These are phyloP conservation scores for Fusarium equiseti DNA, from an alignment of 2,329 filamentous ascomycete genomes.

Conservation along the genomic window DNA sequence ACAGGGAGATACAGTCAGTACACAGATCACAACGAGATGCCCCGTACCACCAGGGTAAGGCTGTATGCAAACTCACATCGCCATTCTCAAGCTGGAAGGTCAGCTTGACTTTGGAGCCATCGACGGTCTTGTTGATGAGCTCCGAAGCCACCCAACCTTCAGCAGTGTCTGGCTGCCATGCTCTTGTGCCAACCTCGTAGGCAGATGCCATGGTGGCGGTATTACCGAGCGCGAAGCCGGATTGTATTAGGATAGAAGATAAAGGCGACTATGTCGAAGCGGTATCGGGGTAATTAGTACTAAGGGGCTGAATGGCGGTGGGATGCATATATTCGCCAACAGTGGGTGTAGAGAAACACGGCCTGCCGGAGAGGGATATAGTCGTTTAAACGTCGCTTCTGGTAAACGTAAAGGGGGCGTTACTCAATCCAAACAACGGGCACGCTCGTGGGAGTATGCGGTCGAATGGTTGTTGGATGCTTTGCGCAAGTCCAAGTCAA, in stretches of 20 bases:
- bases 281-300: slow-evolving; percentile 38
- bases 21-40: not conserved
- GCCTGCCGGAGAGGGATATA: slow-evolving; percentile 32
- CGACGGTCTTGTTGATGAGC: slow-evolving; percentile 84
- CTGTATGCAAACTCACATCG: slow-evolving; percentile 70
- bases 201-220: slow-evolving; percentile 81
- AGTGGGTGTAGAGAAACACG: slow-evolving; percentile 29
- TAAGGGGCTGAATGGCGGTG: slow-evolving; percentile 42
- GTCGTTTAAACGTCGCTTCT: slow-evolving; percentile 25
- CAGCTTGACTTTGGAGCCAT: slow-evolving; percentile 88
- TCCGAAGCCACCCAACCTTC: slow-evolving; percentile 99
- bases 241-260: slow-evolving; percentile 19
- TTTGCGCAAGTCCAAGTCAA: slow-evolving; percentile 34
- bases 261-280: slow-evolving; percentile 41
- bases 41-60: not conserved
- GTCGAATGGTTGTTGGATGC: slow-evolving; percentile 28
- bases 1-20: slow-evolving; percentile 25
- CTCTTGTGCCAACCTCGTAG: slow-evolving; percentile 96
- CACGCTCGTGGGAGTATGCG: slow-evolving; percentile 20
- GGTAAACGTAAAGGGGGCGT: slow-evolving; percentile 24
- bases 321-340: slow-evolving; percentile 50
- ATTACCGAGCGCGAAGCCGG: slow-evolving; percentile 46
- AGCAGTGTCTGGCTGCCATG: slow-evolving; percentile 95
- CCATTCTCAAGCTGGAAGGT: slow-evolving; percentile 92
- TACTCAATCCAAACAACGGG: slow-evolving; percentile 28